phyloP scores from a whole-genome alignment of 768 basidiomycete species.

The Pisolithus tinctorius region DNA sequence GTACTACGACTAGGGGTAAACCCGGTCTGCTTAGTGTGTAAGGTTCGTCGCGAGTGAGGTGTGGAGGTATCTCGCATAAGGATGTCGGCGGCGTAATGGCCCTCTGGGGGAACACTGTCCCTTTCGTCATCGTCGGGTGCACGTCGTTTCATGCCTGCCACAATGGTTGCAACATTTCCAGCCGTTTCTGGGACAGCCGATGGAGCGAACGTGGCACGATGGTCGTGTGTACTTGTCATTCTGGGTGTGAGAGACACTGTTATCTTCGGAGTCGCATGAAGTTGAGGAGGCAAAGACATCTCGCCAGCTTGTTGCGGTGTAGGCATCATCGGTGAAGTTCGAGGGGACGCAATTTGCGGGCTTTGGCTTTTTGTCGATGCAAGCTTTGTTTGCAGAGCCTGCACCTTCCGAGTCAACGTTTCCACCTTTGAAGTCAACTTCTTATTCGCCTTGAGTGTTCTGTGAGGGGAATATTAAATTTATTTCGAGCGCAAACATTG shows the following conservation, averaged over 20 bases:
- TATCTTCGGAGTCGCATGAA: constrained; percentile 35
- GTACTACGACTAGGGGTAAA: constrained; percentile 67
- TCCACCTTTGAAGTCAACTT: constrained; percentile 67
- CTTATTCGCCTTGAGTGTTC: constrained; percentile 77
- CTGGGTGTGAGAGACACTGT: constrained; percentile 39
- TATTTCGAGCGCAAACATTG: constrained; percentile 1
- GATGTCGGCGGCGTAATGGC: constrained; percentile 42
- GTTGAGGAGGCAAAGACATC: constrained; percentile 6
- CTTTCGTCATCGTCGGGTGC: constrained; percentile 74
- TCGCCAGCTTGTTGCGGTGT: constrained; percentile 16
- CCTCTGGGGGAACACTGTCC: constrained; percentile 56
- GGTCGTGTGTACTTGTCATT: constrained; percentile 41
- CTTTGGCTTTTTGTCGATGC: constrained; percentile 42
- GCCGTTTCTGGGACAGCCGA: constrained; percentile 45
- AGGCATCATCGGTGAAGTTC: constrained; percentile 8
- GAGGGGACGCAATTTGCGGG: constrained; percentile 10
- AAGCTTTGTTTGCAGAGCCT: constrained; percentile 63
- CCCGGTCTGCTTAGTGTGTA: constrained; percentile 53
- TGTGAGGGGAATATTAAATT: constrained; percentile 21
- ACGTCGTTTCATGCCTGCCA: constrained; percentile 61
- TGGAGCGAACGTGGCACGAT: constrained; percentile 15
- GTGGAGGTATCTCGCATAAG: constrained; percentile 36
- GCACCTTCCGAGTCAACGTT: constrained; percentile 63
- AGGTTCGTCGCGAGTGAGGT: constrained; percentile 55
- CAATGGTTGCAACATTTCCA: constrained; percentile 29